Conservation (phyloP, 768 basidiomycete species). For the Lentinula guzmanii region DNA sequence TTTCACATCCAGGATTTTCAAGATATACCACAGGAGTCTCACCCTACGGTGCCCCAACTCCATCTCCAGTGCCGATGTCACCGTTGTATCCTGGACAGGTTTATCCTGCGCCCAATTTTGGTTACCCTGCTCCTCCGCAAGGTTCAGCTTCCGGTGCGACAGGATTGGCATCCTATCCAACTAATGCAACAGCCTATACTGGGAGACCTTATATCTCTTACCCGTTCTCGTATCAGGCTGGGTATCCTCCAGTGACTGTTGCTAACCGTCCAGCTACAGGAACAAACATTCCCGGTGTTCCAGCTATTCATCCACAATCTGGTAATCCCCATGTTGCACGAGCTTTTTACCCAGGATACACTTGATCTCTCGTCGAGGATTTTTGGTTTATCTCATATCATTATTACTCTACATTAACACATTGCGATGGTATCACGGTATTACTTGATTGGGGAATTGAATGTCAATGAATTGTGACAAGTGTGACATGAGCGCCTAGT, state of each 20-base stretch:
- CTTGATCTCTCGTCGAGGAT: background rate
- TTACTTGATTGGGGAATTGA: no score
- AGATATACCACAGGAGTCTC: slow-evolving; percentile 5
- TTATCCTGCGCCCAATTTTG: background rate
- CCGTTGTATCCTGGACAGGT: background rate
- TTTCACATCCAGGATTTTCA: background rate
- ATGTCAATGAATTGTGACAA: background rate
- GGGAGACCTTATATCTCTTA: slow-evolving; percentile 2
- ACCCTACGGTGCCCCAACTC: slow-evolving; percentile 1
- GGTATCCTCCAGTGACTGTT: background rate
- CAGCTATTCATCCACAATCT: background rate
- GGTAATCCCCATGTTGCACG: background rate
- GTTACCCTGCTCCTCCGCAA: background rate
- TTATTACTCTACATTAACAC: background rate
- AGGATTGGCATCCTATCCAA: background rate
- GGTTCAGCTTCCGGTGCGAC: background rate
- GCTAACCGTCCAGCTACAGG: background rate
- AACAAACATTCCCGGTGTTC: background rate
- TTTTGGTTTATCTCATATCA: background rate
- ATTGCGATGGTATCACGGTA: background rate
- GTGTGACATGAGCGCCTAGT: background rate
- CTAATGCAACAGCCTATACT: background rate
- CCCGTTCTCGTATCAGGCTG: background rate
- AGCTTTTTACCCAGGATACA: background rate
- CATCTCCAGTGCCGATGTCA: background rate